Evolutionary conservation across 768 basidiomycete genomes (phyloP).

Genomic region (Lyophyllum decastes): DNA sequence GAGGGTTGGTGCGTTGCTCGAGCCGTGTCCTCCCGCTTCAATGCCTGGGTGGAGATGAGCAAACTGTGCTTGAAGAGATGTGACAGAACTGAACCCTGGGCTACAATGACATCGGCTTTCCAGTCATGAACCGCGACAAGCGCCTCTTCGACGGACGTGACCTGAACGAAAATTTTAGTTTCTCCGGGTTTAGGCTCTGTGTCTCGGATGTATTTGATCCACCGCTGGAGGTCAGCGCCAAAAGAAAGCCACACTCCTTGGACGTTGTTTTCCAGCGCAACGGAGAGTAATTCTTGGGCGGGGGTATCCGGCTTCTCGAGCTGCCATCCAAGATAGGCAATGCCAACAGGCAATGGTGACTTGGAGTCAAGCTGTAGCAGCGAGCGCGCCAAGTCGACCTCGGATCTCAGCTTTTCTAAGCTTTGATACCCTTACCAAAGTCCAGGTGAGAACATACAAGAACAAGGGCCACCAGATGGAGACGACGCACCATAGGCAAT

Average conservation of each 20-base stretch:
- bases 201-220: slow-evolving; percentile 64
- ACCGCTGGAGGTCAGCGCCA: slow-evolving; percentile 55
- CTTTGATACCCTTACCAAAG: slow-evolving; percentile 45
- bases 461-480: slow-evolving; percentile 3
- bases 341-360: slow-evolving; percentile 58
- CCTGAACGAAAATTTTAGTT: slow-evolving; percentile 64
- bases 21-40: slow-evolving; percentile 83
- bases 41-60: slow-evolving; percentile 46
- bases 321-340: slow-evolving; percentile 76
- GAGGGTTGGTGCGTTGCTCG: slow-evolving; percentile 55
- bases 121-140: slow-evolving; percentile 60
- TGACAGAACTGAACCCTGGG: slow-evolving; percentile 57
- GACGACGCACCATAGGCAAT: slow-evolving; percentile 53
- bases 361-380: slow-evolving; percentile 35
- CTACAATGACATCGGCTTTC: slow-evolving; percentile 74
- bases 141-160: slow-evolving; percentile 64
- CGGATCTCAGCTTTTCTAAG: slow-evolving; percentile 43
- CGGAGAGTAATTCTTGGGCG: slow-evolving; percentile 43
- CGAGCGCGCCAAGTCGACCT: slow-evolving; percentile 56
- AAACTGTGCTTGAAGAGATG: slow-evolving; percentile 6
- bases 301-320: slow-evolving; percentile 51
- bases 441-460: slow-evolving; percentile 4
- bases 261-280: slow-evolving; percentile 55
- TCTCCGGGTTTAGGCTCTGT: slow-evolving; percentile 43
- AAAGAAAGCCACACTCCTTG: slow-evolving; percentile 78